These are phyloP conservation scores for Haematococcus sp. DNA, from an alignment of 139 green algal species.

Conservation along the genomic window DNA sequence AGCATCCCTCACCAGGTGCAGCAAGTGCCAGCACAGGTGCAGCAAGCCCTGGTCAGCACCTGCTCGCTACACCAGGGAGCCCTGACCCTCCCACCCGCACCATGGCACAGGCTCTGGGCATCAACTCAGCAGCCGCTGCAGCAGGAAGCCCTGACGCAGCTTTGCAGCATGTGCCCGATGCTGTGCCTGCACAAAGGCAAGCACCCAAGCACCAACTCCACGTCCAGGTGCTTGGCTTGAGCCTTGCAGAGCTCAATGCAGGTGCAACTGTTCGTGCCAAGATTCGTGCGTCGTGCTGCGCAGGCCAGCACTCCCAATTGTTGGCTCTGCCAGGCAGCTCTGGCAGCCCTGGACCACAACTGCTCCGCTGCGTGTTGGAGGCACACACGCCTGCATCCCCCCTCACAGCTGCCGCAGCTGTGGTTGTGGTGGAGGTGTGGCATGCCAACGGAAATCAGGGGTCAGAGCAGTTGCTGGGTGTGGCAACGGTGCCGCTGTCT, in stretches of 20 bases:
- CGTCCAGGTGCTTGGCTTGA: background rate
- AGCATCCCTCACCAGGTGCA: background rate
- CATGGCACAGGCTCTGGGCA: no score
- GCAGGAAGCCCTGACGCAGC: background rate
- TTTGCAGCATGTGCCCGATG: background rate
- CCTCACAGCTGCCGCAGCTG: background rate
- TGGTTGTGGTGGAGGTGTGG: constrained; percentile 18
- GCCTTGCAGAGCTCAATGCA: background rate
- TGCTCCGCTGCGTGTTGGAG: background rate
- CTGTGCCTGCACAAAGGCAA: background rate
- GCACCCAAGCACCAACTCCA: background rate
- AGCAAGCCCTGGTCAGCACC: no score
- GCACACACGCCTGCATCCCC: background rate
- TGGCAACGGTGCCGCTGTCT: background rate
- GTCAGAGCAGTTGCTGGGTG: background rate
- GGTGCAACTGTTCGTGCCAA: background rate
- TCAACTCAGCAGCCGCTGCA: background rate
- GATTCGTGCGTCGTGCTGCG: background rate
- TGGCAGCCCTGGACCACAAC: background rate
- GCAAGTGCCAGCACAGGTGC: no score
- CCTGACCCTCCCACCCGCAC: no score
- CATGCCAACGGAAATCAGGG: background rate
- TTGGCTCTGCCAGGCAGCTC: background rate
- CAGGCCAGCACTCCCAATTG: background rate
- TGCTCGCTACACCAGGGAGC: no score